Base-by-base conservation (phyloP, 2,329 filamentous ascomycete species). In the Coniochaeta hoffmannii region DNA sequence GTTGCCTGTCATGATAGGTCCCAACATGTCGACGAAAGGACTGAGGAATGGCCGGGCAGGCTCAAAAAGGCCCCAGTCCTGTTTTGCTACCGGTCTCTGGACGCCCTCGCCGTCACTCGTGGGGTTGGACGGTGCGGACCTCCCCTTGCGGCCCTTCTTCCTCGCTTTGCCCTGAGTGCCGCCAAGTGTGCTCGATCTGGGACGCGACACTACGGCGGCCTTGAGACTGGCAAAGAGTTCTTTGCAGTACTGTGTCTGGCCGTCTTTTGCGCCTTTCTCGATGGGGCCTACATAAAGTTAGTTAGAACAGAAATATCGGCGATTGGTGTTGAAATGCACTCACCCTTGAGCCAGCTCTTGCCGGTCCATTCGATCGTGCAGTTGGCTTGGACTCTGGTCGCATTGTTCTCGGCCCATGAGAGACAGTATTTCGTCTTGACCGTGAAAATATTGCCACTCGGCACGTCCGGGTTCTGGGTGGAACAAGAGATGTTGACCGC, bases 301-400 rank as follows among this genome's bases (percentile, higher is more conserved):
- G 55, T 60, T 31, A 60, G 34, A 12, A 14, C 15, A 34, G 11
- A 12, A 14, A 10, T 32, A 17, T 22, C 55, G 50, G 28, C 50
- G 14, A n/a, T 6, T 66, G 34, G 5, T n/a, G 5, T 36, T n/a
- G 15, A 11, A n/a, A 14, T n/a, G 38, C 17, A 26, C 77, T 68
- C 76, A 95, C 92, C 90, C 76, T 94, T 97, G 49, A 99, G 75
- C 94, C 94, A 99, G 75, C 92, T 97, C 78, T 97, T 99, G 63
- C 92, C 92, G 3, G 87, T 87, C 95, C 95, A 99, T 66, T 99
- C 95, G 44, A 97, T 89, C 2, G 85, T 87, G 69, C 90, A 97
- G 62, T 87, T 97, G 73, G 93, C 87, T 59, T 94, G 84, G 30
- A 99, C 74, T 28, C 91, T 82, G 1, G 95, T 99, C 36, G 84